These are phyloP conservation scores for Quercus glauca DNA, from an alignment of 306 rosid genomes.

Conservation along the genomic window DNA sequence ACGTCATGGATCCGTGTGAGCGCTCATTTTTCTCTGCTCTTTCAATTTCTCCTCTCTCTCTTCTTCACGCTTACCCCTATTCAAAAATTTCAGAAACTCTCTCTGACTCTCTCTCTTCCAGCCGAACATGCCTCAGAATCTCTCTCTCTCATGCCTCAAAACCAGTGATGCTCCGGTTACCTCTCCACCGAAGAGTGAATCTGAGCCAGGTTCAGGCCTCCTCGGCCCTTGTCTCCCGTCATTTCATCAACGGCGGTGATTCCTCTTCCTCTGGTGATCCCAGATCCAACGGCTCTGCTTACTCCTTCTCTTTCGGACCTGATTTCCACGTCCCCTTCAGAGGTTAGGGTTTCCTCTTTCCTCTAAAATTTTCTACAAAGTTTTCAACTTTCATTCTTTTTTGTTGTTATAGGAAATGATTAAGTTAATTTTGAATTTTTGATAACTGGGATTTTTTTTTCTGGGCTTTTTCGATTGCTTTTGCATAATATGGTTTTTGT, in stretches of 20 bases:
- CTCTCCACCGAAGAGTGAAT: no score
- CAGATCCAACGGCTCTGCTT: slow-evolving; percentile 28
- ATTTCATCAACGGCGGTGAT: not conserved
- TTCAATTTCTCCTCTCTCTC: no score
- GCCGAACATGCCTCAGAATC: no score
- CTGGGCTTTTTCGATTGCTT: not conserved
- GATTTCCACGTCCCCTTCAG: slow-evolving; percentile 22
- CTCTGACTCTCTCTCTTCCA: no score
- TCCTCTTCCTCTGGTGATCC: slow-evolving; percentile 2
- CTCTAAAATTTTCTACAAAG: not conserved
- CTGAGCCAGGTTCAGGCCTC: slow-evolving; percentile 11
- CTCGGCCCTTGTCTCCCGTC: slow-evolving; percentile 25
- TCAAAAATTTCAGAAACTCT: no score
- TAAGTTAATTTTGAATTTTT: not conserved
- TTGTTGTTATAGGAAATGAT: not conserved
- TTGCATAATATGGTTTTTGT: not conserved
- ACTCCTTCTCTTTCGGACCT: not conserved
- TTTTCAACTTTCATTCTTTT: not conserved
- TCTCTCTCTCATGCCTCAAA: no score
- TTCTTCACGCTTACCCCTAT: no score
- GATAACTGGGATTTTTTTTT: no score
- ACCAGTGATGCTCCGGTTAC: no score
- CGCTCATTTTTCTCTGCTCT: no score
- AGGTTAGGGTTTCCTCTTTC: slow-evolving; percentile 23
- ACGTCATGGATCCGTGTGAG: no score